phyloP scores from a whole-genome alignment of 2,329 filamentous ascomycete genomes.

The Penicillium sp. region DNA sequence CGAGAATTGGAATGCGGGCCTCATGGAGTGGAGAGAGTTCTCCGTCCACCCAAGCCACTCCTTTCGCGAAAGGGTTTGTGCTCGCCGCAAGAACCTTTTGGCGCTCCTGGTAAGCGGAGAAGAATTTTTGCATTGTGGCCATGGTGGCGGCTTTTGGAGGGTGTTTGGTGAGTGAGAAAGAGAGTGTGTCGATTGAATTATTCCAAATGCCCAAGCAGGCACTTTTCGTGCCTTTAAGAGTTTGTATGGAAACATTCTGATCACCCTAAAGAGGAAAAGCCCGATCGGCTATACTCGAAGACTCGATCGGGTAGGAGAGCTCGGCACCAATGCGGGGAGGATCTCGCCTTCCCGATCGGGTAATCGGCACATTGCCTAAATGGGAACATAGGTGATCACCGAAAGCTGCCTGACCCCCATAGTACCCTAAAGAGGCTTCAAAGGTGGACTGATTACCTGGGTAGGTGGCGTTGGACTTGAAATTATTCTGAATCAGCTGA shows the following conservation, averaged over 20 bases:
- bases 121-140: constrained; percentile 48
- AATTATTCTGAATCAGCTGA: too few species aligned
- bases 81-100: constrained; percentile 33
- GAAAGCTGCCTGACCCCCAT: too few species aligned
- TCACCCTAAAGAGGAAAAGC: neutral
- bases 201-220: neutral
- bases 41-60: constrained; percentile 51
- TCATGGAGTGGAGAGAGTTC: constrained; percentile 46
- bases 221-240: neutral
- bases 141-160: constrained; percentile 29
- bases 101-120: constrained; percentile 40
- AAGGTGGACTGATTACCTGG: too few species aligned
- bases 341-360: neutral
- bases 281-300: neutral
- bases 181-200: neutral
- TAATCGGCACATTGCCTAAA: neutral
- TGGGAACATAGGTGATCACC: neutral
- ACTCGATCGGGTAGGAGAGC: neutral
- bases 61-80: constrained; percentile 44
- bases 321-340: neutral
- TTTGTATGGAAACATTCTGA: neutral
- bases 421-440: too few species aligned
- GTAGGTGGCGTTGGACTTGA: too few species aligned
- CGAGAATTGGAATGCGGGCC: constrained; percentile 52
- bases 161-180: neutral